phyloP scores from a whole-genome alignment of 2,329 filamentous ascomycete species.

The Paecilomyces sp. region DNA sequence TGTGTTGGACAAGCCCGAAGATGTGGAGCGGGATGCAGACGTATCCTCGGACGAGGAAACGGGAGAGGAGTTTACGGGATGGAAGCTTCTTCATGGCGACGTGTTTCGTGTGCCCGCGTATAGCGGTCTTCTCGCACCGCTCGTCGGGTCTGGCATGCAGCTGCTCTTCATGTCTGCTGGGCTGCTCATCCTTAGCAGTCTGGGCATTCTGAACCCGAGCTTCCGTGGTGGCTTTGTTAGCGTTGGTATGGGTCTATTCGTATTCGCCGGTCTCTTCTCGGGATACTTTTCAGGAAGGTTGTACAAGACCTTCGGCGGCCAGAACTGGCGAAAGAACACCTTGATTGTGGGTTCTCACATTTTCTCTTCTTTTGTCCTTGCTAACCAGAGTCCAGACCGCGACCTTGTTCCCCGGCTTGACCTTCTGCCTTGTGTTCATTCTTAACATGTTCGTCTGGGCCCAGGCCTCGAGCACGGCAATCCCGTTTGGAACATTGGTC shows the following conservation, averaged over 20 bases:
- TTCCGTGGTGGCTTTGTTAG: constrained; percentile 87
- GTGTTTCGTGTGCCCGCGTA: constrained; percentile 69
- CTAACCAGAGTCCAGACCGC: constrained; percentile 49
- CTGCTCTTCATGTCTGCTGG: constrained; percentile 74
- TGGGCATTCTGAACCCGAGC: constrained; percentile 75
- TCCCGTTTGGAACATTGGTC: constrained; percentile 73
- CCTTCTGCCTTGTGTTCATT: constrained; percentile 68
- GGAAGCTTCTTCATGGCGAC: constrained; percentile 84
- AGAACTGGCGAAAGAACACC: constrained; percentile 68
- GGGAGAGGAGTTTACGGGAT: constrained; percentile 74
- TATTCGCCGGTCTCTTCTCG: constrained; percentile 76
- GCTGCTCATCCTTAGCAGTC: constrained; percentile 62
- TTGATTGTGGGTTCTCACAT: constrained; percentile 43
- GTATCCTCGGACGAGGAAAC: constrained; percentile 62
- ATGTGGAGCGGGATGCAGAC: constrained; percentile 47
- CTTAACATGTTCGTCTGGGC: constrained; percentile 88
- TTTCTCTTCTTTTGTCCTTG: constrained; percentile 1
- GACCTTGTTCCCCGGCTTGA: constrained; percentile 67
- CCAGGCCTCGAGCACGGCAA: constrained; percentile 78
- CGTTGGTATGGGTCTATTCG: constrained; percentile 73
- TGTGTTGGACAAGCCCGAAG: constrained; percentile 54
- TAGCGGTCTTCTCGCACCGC: constrained; percentile 67
- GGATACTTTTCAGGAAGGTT: constrained; percentile 80
- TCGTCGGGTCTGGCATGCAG: constrained; percentile 81
- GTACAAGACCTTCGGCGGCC: constrained; percentile 75